Evolutionary conservation across 225 moss, liverwort and hornwort genomes (phyloP), one percentile per base, ranked within the genome.

Genomic region (Pseudisothecium myosuroides): DNA sequence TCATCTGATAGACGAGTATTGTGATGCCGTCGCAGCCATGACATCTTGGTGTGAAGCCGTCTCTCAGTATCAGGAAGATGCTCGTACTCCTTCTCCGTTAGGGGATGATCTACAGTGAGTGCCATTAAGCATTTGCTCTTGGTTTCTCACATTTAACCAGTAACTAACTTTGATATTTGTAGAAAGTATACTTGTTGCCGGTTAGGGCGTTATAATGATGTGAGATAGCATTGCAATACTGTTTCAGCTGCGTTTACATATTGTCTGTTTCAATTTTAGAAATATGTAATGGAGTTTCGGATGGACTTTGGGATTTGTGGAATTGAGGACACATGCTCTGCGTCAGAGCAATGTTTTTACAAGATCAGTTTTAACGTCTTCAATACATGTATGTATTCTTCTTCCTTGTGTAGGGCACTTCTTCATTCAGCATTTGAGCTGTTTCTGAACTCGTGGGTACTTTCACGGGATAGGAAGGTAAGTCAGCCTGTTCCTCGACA

Each of bases 31-130:
- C 59, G 86, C 94, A 99, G 98, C 97, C 83, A 95, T 99, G 91
- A 97, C 97, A 77, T 95, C 94, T 88, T 99, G 98, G 98, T 97
- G 98, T 89, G 95, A 95, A 93, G 96, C 98, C 83, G 95, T 99
- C 88, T 93, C 88, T 52, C 96, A 96, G 87, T 96, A 94, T 87
- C 95, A 95, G 90, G 98, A 99, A 96, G 95, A 93, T 82, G 88
- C 89, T 73, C 91, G 93, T 71, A 85, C 95, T 88, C 88, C 90
- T 76, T 89, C 91, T 63, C 93, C 94, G 22, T 92, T 96, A 56
- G 94, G 96, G 73, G 91, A 83, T 86, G 97, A 99, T 88, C 92
- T 97, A 91, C 96, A 96, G 98, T 99, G 89, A 97, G 98, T 93
- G 54, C 60, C 59, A 45, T 39, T 63, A 63, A 63, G 17, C 85